Conservation (phyloP, 805 yeast species). For the Ogataea degrootiae region DNA sequence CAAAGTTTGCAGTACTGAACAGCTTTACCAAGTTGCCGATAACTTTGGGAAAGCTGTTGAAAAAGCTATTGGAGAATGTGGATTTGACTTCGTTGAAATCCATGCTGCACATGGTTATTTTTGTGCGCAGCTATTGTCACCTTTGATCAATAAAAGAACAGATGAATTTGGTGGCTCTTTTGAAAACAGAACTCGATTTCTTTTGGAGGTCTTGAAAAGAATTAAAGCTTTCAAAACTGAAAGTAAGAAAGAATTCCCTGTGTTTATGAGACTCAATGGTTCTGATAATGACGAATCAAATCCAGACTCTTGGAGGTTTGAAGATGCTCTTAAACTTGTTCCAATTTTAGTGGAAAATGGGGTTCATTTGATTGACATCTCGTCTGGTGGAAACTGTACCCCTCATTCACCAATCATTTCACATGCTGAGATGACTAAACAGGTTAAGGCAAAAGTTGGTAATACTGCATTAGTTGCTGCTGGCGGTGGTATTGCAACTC, state of each 20-base stretch:
- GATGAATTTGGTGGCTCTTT: constrained; percentile 63
- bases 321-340: constrained; percentile 40
- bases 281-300: constrained; percentile 37
- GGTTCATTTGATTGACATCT: constrained; percentile 49
- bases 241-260: constrained; percentile 31
- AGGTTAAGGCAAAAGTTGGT: constrained; percentile 41
- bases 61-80: constrained; percentile 44
- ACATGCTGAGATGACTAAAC: constrained; percentile 37
- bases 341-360: constrained; percentile 36
- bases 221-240: constrained; percentile 35
- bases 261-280: constrained; percentile 45
- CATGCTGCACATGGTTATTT: constrained; percentile 66
- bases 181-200: constrained; percentile 51
- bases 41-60: constrained; percentile 43
- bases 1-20: constrained; percentile 37
- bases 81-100: constrained; percentile 61
- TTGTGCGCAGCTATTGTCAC: constrained; percentile 43
- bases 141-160: constrained; percentile 44
- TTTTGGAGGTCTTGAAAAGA: constrained; percentile 43
- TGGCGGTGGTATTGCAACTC: constrained; percentile 41
- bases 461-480: constrained; percentile 38
- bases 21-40: constrained; percentile 37
- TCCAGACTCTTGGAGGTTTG: constrained; percentile 37
- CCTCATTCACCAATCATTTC: constrained; percentile 28
- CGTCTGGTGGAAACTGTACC: constrained; percentile 46